These are phyloP conservation scores for Adenanthera pavonina DNA, from an alignment of 306 rosid species.

Conservation along the genomic window DNA sequence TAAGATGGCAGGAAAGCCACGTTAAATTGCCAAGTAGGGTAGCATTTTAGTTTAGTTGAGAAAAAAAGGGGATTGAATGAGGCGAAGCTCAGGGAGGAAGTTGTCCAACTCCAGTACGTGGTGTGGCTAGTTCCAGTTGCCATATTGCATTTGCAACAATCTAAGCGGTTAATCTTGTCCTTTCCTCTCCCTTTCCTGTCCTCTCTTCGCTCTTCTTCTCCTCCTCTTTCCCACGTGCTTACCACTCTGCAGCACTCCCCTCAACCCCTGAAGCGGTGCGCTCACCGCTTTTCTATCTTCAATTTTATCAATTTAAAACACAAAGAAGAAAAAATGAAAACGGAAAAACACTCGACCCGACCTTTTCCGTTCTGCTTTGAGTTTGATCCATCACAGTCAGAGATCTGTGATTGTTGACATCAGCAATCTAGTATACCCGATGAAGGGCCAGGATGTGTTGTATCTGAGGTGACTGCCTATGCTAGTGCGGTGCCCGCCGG, in stretches of 20 bases:
- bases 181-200: neutral
- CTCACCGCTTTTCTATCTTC: neutral
- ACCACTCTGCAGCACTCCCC: neutral
- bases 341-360: neutral
- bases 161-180: constrained; percentile 2
- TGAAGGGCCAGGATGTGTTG: neutral
- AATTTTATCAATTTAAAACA: no score
- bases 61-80: no score
- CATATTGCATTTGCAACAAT: neutral
- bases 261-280: neutral
- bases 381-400: no score
- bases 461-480: neutral
- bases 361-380: no score
- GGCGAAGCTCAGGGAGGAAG: neutral
- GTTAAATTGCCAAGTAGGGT: neutral
- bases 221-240: constrained; percentile 1
- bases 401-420: no score
- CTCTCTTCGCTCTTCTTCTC: neutral
- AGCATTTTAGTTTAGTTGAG: neutral
- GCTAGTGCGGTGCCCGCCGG: no score
- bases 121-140: neutral
- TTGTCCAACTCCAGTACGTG: no score
- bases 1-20: neutral
- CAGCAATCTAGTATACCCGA: neutral
- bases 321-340: neutral